phyloP scores from a whole-genome alignment of 331 rosid species.

The Malus hybrid region DNA sequence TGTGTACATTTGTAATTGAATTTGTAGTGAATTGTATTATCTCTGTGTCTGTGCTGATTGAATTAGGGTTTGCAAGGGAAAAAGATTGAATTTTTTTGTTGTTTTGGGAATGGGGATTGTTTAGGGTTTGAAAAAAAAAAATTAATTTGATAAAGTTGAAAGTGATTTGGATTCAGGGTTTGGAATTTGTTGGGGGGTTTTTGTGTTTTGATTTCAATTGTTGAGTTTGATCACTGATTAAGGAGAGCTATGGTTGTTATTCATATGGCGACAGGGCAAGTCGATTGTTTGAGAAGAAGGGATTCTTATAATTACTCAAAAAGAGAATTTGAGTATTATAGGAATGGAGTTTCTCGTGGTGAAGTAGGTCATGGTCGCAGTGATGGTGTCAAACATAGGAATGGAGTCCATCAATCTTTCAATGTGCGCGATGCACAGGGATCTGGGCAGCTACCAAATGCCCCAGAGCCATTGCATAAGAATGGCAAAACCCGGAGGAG shows the following conservation, averaged over 20 bases:
- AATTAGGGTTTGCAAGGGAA: conserved; percentile 3
- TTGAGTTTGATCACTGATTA: conserved; percentile 35
- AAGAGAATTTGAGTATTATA: conserved; percentile 23
- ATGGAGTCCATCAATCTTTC: conserved; percentile 12
- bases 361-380: conserved; percentile 1
- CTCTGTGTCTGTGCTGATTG: not conserved
- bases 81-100: not conserved
- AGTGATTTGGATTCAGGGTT: conserved; percentile 19
- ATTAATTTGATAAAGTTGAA: not conserved
- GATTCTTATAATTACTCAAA: conserved; percentile 27
- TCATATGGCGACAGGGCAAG: conserved; percentile 77
- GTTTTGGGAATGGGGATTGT: conserved; percentile 12
- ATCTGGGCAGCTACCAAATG: conserved; percentile 15
- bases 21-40: not conserved
- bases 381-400: conserved; percentile 4
- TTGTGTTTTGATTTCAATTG: conserved; percentile 13
- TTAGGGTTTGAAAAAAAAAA: not conserved
- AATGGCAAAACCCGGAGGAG: not conserved
- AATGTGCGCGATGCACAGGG: conserved; percentile 14
- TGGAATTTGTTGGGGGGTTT: conserved; percentile 12
- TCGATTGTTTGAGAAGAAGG: conserved; percentile 40
- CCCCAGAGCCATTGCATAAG: not conserved
- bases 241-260: conserved; percentile 50
- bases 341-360: conserved; percentile 12
- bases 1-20: not conserved